Evolutionary conservation across 2,329 filamentous ascomycete genomes (phyloP).

Genomic region (Bertia moriformis): DNA sequence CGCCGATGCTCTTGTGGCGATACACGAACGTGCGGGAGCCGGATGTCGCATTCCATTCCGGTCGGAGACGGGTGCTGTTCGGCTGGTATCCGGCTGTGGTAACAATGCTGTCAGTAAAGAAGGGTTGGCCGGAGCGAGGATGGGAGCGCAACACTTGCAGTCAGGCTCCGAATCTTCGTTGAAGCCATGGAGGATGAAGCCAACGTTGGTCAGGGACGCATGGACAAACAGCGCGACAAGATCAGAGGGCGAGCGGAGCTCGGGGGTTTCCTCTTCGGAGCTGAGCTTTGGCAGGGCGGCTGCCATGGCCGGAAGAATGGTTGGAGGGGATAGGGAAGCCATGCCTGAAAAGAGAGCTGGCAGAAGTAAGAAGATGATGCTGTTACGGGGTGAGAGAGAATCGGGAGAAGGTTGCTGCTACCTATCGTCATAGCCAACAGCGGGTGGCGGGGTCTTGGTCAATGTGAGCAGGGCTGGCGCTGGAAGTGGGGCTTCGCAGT

Average conservation of each 20-base stretch:
- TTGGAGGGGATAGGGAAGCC: constrained; percentile 5
- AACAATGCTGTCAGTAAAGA: not conserved
- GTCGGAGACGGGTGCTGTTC: constrained; percentile 50
- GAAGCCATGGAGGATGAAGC: constrained; percentile 71
- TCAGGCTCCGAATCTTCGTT: constrained; percentile 67
- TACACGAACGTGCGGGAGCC: constrained; percentile 73
- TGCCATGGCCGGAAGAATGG: constrained; percentile 39
- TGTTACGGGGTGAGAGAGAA: no score
- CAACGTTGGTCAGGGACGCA: constrained; percentile 65
- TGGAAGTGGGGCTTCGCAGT: no score
- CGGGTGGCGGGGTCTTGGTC: no score
- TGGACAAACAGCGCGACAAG: constrained; percentile 73
- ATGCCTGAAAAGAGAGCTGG: no score
- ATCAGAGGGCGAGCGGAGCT: constrained; percentile 61
- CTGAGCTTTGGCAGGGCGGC: constrained; percentile 41
- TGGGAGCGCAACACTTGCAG: constrained; percentile 5
- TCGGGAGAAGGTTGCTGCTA: no score
- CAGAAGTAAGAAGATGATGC: no score
- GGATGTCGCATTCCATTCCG: constrained; percentile 68
- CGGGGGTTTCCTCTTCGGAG: constrained; percentile 36
- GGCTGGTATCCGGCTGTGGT: not conserved
- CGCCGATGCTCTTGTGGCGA: constrained; percentile 69
- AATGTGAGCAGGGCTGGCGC: no score
- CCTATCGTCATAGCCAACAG: no score
- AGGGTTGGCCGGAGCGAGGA: not conserved